Conservation (phyloP, 192 early-diverging fungal species). For the Gorgonomyces haynaldii region DNA sequence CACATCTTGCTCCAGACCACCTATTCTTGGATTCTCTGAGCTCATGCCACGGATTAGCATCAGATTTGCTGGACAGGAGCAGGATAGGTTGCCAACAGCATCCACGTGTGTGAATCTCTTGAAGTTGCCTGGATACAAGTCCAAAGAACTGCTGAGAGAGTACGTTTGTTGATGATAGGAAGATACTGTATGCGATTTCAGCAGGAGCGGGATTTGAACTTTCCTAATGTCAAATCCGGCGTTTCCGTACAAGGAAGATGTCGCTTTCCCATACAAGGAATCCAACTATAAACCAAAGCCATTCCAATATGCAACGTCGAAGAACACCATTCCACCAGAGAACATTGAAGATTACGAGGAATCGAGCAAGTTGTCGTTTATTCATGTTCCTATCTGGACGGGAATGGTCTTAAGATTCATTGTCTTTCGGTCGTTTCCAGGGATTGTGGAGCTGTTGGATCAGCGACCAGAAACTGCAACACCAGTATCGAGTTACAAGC, state of each 20-base stretch:
- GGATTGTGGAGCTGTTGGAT: conserved; percentile 4
- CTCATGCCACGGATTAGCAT: conserved; percentile 63
- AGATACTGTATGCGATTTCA: conserved; percentile 77
- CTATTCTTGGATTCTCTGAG: conserved; percentile 75
- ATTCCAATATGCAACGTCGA: no score
- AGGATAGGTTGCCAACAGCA: conserved; percentile 59
- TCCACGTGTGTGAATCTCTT: conserved; percentile 73
- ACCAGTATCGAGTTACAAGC: conserved; percentile 78
- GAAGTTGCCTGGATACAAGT: conserved; percentile 72
- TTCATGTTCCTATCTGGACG: background rate
- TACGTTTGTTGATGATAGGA: conserved; percentile 41
- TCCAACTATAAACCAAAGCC: no score
- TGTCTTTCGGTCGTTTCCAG: background rate
- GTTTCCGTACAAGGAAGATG: no score
- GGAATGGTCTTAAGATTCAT: background rate
- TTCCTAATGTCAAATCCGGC: conserved; percentile 56
- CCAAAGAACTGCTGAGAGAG: conserved; percentile 37
- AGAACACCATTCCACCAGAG: no score
- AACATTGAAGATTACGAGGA: no score
- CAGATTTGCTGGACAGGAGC: conserved; percentile 51
- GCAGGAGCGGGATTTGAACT: conserved; percentile 86
- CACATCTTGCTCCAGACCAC: conserved; percentile 82
- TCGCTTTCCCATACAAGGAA: no score
- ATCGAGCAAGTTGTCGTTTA: no score
- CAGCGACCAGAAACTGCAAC: conserved; percentile 60